A percentile compares a stretch with the other conserved stretches of the same genome.
Conservation (phyloP, 108 stramenopile genomes). For the Chaetoceros muelleri region DNA sequence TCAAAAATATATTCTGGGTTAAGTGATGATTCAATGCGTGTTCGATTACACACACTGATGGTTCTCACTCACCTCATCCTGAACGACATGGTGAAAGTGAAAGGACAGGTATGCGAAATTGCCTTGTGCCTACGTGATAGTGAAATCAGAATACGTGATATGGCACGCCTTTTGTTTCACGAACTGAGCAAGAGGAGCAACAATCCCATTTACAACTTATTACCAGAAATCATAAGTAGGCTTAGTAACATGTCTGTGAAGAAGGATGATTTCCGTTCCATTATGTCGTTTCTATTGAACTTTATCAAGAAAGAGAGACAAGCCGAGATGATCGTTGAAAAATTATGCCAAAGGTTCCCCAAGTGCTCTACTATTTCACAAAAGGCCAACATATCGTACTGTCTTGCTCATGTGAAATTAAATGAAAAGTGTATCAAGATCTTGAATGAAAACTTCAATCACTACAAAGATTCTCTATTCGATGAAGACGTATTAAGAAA, state of each 20-base stretch:
- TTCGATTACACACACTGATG: conserved; percentile 90
- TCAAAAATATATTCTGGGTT: conserved; percentile 87
- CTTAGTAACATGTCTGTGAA: conserved; percentile 53
- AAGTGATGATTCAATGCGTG: conserved; percentile 80
- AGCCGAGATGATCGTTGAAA: conserved; percentile 87
- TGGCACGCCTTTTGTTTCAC: conserved; percentile 88
- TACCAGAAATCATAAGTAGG: conserved; percentile 94
- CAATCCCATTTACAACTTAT: conserved; percentile 96
- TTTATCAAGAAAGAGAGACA: conserved; percentile 96
- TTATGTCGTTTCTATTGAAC: conserved; percentile 87
- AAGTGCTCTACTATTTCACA: conserved; percentile 60
- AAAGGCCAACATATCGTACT: conserved; percentile 86
- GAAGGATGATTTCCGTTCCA: conserved; percentile 74
- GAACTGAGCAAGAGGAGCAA: conserved; percentile 88
- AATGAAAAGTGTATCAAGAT: conserved; percentile 80
- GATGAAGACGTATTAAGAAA: conserved; percentile 82
- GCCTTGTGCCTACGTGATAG: conserved; percentile 85
- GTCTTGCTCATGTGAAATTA: conserved; percentile 84
- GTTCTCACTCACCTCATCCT: conserved; percentile 91
- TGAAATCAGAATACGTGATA: conserved; percentile 78
- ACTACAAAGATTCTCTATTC: conserved; percentile 82
- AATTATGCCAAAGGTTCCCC: conserved; percentile 82
- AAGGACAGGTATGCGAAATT: conserved; percentile 73
- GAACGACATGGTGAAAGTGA: conserved; percentile 89
- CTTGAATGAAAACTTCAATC: conserved; percentile 78